Evolutionary conservation across 2,329 filamentous ascomycete genomes (phyloP).

Genomic region (Colletotrichum tropicale): DNA sequence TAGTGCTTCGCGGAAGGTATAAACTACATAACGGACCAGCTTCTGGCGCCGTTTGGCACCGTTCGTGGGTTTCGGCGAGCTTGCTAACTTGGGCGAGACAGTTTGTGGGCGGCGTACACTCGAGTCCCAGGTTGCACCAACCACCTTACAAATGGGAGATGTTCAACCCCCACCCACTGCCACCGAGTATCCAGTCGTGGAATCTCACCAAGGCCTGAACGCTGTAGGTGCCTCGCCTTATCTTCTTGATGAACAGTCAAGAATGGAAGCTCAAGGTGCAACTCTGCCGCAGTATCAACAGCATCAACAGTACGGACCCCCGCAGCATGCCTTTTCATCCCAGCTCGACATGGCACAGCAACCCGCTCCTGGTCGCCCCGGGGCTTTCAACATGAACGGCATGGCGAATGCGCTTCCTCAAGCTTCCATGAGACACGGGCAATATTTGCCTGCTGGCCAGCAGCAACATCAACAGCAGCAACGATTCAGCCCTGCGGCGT

Average conservation of each 20-base stretch:
- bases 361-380: conserved; percentile 28
- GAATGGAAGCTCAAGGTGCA: conserved; percentile 18
- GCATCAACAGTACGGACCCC: conserved; percentile 28
- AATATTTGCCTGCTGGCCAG: conserved; percentile 38
- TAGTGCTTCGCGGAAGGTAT: conserved; percentile 18
- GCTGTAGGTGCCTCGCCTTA: conserved; percentile 6
- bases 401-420: conserved; percentile 51
- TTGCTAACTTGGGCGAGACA: not conserved
- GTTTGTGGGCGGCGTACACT: conserved; percentile 18
- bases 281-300: conserved; percentile 24
- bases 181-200: conserved; percentile 21
- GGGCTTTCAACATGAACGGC: conserved; percentile 51
- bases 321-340: conserved; percentile 43
- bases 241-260: not conserved
- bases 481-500: conserved; percentile 31
- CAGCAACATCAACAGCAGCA: conserved; percentile 35
- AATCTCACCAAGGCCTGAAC: conserved; percentile 18
- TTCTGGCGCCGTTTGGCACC: not conserved
- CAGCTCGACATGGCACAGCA: conserved; percentile 46
- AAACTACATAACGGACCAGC: conserved; percentile 1
- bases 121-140: not conserved
- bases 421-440: conserved; percentile 40
- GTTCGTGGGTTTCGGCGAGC: not conserved
- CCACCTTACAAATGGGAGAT: conserved; percentile 36
- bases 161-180: conserved; percentile 25